These are phyloP conservation scores for Tolypocladium guangdongense DNA, from an alignment of 2,329 filamentous ascomycete genomes.

Conservation along the genomic window DNA sequence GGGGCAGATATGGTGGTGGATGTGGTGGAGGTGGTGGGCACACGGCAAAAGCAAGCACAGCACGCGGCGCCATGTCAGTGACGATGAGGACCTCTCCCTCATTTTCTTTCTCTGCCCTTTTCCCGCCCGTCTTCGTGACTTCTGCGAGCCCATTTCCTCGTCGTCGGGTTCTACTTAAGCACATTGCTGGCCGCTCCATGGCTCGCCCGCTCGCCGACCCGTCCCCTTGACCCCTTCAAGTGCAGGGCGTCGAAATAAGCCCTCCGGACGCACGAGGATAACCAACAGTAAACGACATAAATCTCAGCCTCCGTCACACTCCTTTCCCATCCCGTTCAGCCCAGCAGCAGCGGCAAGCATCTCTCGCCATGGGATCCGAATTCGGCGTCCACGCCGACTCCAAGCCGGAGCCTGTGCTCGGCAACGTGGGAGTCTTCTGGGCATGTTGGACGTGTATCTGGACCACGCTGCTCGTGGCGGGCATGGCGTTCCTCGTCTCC, in stretches of 20 bases:
- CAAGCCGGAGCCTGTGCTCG: conserved; percentile 9
- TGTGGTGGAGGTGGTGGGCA: background rate
- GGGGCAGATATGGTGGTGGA: background rate
- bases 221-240: background rate
- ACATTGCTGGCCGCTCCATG: background rate
- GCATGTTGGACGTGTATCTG: conserved; percentile 19
- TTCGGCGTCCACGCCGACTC: conserved; percentile 11
- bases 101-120: background rate
- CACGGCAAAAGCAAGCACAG: background rate
- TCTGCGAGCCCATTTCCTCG: background rate
- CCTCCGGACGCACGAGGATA: background rate
- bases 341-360: background rate
- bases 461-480: conserved; percentile 22
- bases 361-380: conserved; percentile 14
- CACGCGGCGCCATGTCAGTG: background rate
- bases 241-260: background rate
- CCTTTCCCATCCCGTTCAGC: background rate
- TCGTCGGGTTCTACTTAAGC: background rate
- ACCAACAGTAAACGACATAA: background rate
- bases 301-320: background rate
- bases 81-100: background rate
- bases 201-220: background rate
- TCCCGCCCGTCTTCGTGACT: background rate
- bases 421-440: conserved; percentile 23
- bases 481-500: conserved; percentile 26